Conservation (phyloP, 2,329 filamentous ascomycete species). For the Colletotrichum sp. region DNA sequence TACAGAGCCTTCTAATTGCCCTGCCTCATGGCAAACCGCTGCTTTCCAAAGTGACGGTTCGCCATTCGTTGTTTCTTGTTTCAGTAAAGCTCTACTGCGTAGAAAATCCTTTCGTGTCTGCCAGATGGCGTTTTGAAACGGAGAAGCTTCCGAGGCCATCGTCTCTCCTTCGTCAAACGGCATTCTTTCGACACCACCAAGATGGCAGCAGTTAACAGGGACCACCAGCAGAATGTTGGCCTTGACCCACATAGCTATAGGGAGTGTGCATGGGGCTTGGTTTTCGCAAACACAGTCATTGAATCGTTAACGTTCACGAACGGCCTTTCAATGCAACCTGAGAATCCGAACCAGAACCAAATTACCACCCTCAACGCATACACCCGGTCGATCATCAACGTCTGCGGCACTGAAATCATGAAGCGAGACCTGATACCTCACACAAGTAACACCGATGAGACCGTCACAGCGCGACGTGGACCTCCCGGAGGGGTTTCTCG, state of each 20-base stretch:
- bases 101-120: too few relatives aligned
- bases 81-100: accelerated
- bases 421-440: background rate
- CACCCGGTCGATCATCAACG: background rate
- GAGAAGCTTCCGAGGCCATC: too few relatives aligned
- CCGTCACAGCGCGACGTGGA: background rate
- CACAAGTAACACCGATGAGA: background rate
- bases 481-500: background rate
- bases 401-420: background rate
- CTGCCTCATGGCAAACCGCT: accelerated
- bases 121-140: too few relatives aligned
- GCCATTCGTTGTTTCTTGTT: too few relatives aligned
- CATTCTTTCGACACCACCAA: background rate
- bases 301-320: background rate
- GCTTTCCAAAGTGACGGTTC: too few relatives aligned
- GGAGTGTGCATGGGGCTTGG: background rate
- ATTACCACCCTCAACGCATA: background rate
- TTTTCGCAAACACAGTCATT: background rate
- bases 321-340: background rate
- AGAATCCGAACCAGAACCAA: background rate
- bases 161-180: too few relatives aligned
- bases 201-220: background rate
- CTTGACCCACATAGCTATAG: background rate
- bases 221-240: background rate
- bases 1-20: too few relatives aligned